Evolutionary conservation across 441 rosid genomes (phyloP).

Genomic region (Adansonia gregorii): DNA sequence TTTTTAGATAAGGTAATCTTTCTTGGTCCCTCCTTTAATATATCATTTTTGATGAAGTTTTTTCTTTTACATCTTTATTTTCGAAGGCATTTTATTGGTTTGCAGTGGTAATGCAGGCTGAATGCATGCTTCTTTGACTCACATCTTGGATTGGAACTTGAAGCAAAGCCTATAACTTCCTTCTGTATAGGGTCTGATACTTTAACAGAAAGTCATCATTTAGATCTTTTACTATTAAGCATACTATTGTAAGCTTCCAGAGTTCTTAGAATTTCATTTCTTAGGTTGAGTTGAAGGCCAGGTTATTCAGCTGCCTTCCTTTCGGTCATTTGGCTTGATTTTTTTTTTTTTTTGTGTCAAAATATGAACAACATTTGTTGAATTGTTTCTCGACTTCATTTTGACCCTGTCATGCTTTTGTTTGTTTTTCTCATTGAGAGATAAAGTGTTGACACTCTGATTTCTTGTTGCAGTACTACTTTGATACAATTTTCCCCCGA

Average conservation of each 20-base stretch:
- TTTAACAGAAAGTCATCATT: constrained; percentile 27
- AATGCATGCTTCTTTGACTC: constrained; percentile 28
- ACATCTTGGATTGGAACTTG: constrained; percentile 25
- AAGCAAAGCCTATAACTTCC: constrained; percentile 20
- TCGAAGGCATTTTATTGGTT: constrained; percentile 23
- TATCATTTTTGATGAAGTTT: background rate
- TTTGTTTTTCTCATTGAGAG: background rate
- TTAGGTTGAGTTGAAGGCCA: constrained; percentile 26
- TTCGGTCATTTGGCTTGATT: background rate
- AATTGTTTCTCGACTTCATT: background rate
- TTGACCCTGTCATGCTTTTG: background rate
- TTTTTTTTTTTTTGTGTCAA: background rate
- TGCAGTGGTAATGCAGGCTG: constrained; percentile 24
- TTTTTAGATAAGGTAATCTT: constrained; percentile 13
- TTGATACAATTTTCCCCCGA: constrained; percentile 94
- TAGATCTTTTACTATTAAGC: constrained; percentile 12
- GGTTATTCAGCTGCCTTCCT: background rate
- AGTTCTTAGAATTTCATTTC: constrained; percentile 5
- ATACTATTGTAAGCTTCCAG: constrained; percentile 12
- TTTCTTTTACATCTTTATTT: background rate
- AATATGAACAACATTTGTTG: background rate
- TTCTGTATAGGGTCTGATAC: constrained; percentile 25
- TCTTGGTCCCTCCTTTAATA: constrained; percentile 7
- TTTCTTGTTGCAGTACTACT: constrained; percentile 76
- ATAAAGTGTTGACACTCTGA: constrained; percentile 17